These are phyloP conservation scores for Pseudozyma tsukubaensis DNA, from an alignment of 1,284 basidiomycete genomes.

Conservation along the genomic window DNA sequence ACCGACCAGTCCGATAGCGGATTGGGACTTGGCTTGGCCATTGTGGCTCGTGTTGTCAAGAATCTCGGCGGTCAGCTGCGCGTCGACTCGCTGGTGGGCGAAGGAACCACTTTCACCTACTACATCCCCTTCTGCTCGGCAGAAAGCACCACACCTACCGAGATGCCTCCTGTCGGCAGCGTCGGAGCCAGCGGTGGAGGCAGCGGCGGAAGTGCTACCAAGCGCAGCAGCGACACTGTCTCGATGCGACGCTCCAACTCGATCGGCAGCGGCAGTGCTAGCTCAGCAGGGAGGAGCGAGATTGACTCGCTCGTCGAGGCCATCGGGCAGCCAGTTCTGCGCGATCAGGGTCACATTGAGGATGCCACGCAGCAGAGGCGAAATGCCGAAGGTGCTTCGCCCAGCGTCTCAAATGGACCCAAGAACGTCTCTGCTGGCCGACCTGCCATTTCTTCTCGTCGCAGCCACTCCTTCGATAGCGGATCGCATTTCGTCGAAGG, in stretches of 20 bases:
- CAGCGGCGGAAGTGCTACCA: conserved; percentile 26
- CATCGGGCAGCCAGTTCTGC: conserved; percentile 69
- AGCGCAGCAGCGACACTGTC: conserved; percentile 28
- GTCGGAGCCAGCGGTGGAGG: conserved; percentile 7
- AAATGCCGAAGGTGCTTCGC: conserved; percentile 19
- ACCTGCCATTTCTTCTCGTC: conserved; percentile 11
- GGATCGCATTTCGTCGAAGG: conserved; percentile 67
- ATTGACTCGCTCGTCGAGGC: conserved; percentile 79
- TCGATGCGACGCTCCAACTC: conserved; percentile 52
- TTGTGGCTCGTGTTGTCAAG: conserved; percentile 84
- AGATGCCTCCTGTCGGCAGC: conserved; percentile 22
- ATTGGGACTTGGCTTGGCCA: conserved; percentile 79
- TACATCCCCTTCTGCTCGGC: conserved; percentile 74
- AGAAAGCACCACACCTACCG: conserved; percentile 33
- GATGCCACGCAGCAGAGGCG: conserved; percentile 38
- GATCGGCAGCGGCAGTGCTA: conserved; percentile 51
- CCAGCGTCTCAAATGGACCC: conserved; percentile 11
- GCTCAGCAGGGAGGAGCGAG: conserved; percentile 69
- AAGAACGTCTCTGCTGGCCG: conserved; percentile 18
- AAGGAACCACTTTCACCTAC: conserved; percentile 81
- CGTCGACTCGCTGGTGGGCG: conserved; percentile 78
- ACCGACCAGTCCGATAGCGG: conserved; percentile 47
- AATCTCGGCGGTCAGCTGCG: conserved; percentile 83
- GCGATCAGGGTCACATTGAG: conserved; percentile 58
- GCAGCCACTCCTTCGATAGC: conserved; percentile 39